Conservation (phyloP, 2,329 filamentous ascomycete species). For the Pseudocercospora fuligena region DNA sequence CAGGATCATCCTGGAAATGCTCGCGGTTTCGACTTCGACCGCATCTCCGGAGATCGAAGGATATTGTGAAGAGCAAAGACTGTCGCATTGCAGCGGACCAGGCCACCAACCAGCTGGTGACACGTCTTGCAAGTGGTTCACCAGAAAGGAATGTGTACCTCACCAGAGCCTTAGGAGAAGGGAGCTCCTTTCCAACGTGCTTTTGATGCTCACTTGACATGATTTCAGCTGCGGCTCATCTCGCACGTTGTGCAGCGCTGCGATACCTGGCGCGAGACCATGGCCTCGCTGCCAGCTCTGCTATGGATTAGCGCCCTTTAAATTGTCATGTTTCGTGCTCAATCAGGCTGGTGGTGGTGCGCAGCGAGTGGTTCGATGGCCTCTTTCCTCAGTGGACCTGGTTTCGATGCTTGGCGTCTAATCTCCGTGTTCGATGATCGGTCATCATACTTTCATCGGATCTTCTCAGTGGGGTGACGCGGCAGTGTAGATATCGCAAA, state of each 20-base stretch:
- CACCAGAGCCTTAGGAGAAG: not conserved
- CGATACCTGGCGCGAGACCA: not conserved
- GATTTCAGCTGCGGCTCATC: not conserved
- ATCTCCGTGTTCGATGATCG: not conserved
- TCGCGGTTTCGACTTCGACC: not conserved
- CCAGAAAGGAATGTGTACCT: not conserved
- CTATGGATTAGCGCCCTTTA: not conserved
- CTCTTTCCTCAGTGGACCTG: not conserved
- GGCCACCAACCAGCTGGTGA: not conserved
- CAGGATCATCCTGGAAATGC: not conserved
- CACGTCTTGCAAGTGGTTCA: not conserved
- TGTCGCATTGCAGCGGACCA: not conserved
- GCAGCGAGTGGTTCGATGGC: not conserved
- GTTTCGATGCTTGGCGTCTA: not conserved
- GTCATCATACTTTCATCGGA: not conserved
- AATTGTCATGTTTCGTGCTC: not conserved
- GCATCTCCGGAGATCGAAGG: slow-evolving; percentile 6
- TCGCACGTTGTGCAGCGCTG: not conserved
- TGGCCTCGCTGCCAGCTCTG: not conserved
- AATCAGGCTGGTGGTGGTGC: not conserved
- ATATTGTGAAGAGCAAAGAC: not conserved
- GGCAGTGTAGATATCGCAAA: not conserved
- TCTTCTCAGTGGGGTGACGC: not conserved
- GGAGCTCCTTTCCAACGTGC: not conserved
- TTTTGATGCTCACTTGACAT: not conserved